Percentiles rank a stretch among this genome's conserved stretches.
Evolutionary conservation across 495 filamentous ascomycete species (phyloP).

Genomic region (Trichoderma orchidacearum): DNA sequence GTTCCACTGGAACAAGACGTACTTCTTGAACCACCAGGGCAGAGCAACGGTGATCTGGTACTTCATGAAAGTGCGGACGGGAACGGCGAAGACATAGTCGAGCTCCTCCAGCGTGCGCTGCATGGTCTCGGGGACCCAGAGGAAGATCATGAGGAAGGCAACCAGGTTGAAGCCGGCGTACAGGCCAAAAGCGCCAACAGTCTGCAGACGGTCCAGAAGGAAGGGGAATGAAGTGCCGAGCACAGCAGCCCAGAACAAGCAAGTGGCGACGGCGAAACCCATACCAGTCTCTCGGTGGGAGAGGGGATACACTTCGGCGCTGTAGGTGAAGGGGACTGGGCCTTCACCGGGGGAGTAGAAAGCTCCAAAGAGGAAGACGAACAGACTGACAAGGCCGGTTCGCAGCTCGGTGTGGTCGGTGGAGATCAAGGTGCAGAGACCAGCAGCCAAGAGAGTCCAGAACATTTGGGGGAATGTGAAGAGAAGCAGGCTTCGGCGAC

Average conservation of each 20-base stretch:
- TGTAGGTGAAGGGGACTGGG: conserved; percentile 72
- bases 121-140: conserved; percentile 70
- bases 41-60: conserved; percentile 32
- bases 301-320: conserved; percentile 65
- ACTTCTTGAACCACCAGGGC: conserved; percentile 40
- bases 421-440: conserved; percentile 57
- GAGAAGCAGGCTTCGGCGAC: conserved; percentile 59
- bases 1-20: conserved; percentile 28
- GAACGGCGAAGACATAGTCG: conserved; percentile 42
- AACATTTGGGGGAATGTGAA: conserved; percentile 82
- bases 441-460: conserved; percentile 62
- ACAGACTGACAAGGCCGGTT: conserved; percentile 49
- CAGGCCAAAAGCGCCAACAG: conserved; percentile 37
- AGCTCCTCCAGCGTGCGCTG: conserved; percentile 59
- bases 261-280: conserved; percentile 57
- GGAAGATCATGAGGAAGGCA: conserved; percentile 57
- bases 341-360: conserved; percentile 73
- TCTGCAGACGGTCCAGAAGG: conserved; percentile 38
- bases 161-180: conserved; percentile 57
- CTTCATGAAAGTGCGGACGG: conserved; percentile 32
- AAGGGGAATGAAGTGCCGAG: conserved; percentile 52
- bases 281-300: conserved; percentile 65
- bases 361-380: conserved; percentile 55
- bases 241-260: conserved; percentile 52
- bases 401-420: conserved; percentile 31